Conservation (phyloP, 1,284 basidiomycete genomes). For the Gymnopus androsaceus region DNA sequence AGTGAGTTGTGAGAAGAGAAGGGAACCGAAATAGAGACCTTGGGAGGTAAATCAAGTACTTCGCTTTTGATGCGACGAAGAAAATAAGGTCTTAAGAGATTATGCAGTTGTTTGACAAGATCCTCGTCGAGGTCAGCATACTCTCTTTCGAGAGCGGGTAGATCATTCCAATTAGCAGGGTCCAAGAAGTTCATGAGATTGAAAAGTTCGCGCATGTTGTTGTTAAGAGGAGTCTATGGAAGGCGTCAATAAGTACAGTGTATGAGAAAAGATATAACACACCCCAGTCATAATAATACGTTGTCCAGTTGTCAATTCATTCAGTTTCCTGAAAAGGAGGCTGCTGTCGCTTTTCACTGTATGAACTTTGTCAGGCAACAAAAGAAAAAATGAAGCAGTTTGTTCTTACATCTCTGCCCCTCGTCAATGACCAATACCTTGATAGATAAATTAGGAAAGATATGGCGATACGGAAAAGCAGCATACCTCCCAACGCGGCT, state of each 20-base stretch:
- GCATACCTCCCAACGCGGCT: conserved; percentile 84
- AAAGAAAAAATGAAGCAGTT: neutral
- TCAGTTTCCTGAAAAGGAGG: conserved; percentile 82
- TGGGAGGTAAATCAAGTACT: conserved; percentile 89
- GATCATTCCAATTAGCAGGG: conserved; percentile 70
- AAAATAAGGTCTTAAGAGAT: conserved; percentile 85
- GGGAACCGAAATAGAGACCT: conserved; percentile 49
- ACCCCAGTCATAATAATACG: conserved; percentile 92
- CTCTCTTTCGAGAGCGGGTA: conserved; percentile 70
- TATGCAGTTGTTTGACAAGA: conserved; percentile 77
- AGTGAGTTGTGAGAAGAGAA: conserved; percentile 14
- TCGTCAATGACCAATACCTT: conserved; percentile 85
- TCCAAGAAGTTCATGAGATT: conserved; percentile 95
- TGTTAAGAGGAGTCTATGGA: conserved; percentile 88
- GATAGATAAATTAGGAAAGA: neutral
- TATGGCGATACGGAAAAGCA: neutral
- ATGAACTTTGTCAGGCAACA: conserved; percentile 12
- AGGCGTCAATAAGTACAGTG: neutral
- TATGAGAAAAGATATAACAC: conserved; percentile 21
- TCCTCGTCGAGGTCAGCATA: conserved; percentile 79
- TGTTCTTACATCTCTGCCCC: conserved; percentile 81
- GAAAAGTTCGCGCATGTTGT: conserved; percentile 93
- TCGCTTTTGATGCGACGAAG: conserved; percentile 91
- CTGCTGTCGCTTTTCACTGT: conserved; percentile 82
- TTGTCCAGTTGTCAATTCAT: conserved; percentile 78